Conservation (phyloP, 345 rosid genomes). For the Pistacia vera region DNA sequence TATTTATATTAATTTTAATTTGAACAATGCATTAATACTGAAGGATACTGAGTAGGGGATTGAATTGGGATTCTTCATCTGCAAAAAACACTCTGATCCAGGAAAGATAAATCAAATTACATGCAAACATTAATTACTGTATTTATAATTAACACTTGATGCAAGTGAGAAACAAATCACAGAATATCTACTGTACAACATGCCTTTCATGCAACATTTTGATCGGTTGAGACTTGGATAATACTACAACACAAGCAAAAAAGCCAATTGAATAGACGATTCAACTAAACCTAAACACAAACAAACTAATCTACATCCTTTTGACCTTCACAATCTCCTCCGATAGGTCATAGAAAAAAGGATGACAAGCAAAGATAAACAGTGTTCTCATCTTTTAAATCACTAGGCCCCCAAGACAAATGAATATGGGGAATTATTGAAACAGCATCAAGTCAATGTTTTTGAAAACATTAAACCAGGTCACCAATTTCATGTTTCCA, state of each 20-base stretch:
- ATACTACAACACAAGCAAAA: constrained; percentile 42
- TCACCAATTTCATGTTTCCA: neutral
- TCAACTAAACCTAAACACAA: neutral
- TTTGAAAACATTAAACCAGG: neutral
- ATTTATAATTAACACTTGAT: constrained; percentile 6
- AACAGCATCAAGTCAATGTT: too few relatives aligned
- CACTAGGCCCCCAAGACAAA: neutral
- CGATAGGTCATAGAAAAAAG: neutral
- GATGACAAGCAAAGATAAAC: neutral
- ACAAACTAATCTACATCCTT: constrained; percentile 5
- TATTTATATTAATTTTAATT: constrained; percentile 8
- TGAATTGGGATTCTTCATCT: constrained; percentile 97
- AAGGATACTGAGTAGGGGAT: constrained; percentile 99
- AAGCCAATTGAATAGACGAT: constrained; percentile 9
- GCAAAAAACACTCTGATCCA: constrained; percentile 92
- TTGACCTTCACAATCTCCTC: neutral
- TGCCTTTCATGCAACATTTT: constrained; percentile 92
- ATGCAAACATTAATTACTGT: neutral
- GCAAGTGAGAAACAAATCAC: neutral
- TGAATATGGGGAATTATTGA: too few relatives aligned
- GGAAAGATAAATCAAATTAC: constrained; percentile 20
- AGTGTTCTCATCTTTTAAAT: neutral
- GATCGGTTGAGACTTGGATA: constrained; percentile 98
- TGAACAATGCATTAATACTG: neutral
- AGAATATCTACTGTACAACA: constrained; percentile 73